A percentile compares a stretch with the other conserved stretches of the same genome.
phyloP scores from a whole-genome alignment of 306 rosid genomes.

The Quercus wislizeni region DNA sequence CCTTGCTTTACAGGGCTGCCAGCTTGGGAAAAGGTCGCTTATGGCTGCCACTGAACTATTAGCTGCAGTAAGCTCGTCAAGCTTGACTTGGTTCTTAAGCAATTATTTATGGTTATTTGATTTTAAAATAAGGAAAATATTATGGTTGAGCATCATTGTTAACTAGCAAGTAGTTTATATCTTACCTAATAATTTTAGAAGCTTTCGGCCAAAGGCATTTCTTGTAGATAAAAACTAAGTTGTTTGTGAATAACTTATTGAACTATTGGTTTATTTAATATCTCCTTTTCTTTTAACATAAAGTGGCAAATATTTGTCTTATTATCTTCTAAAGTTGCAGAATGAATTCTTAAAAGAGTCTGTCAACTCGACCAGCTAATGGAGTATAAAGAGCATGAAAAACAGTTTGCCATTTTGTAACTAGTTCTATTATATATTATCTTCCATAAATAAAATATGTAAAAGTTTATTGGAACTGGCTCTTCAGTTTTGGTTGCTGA shows the following conservation, averaged over 20 bases:
- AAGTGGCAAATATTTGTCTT: neutral
- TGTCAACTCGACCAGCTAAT: neutral
- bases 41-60: conserved; percentile 81
- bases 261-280: neutral
- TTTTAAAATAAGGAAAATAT: conserved; percentile 19
- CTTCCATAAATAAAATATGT: neutral
- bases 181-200: neutral
- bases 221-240: neutral
- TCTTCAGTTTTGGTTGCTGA: neutral
- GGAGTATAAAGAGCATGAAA: neutral
- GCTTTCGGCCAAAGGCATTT: neutral
- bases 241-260: neutral
- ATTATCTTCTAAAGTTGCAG: neutral
- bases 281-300: neutral
- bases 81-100: conserved; percentile 21
- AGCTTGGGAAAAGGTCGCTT: conserved; percentile 68
- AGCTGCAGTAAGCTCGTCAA: conserved; percentile 54
- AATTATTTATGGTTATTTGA: conserved; percentile 1
- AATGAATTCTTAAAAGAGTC: neutral
- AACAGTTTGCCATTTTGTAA: neutral
- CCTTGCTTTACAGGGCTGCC: conserved; percentile 60
- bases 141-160: conserved; percentile 26
- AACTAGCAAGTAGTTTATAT: neutral
- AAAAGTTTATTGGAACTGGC: neutral
- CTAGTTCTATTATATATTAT: neutral